These are phyloP conservation scores for Geranium brycei DNA, from an alignment of 345 rosid species.

Conservation along the genomic window DNA sequence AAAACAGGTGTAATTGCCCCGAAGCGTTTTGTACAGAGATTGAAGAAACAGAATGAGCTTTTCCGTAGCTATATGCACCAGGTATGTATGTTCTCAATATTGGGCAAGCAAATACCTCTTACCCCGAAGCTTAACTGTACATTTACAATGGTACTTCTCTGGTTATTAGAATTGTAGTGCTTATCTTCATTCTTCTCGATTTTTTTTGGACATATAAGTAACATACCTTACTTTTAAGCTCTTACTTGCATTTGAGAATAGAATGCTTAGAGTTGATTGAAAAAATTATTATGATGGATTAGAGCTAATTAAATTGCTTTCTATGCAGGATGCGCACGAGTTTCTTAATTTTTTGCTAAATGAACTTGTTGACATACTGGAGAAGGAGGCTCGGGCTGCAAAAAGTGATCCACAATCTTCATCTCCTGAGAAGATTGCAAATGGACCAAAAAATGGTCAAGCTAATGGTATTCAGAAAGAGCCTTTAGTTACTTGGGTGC, in stretches of 20 bases:
- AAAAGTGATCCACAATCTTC: conserved; percentile 68
- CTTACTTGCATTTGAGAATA: no score
- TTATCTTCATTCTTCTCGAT: no score
- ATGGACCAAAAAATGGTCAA: conserved; percentile 49
- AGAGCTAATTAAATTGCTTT: not conserved
- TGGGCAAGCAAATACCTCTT: no score
- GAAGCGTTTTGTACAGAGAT: conserved; percentile 89
- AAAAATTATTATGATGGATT: no score
- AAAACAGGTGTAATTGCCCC: conserved; percentile 99
- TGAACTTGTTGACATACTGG: conserved; percentile 95
- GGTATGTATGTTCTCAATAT: conserved; percentile 21
- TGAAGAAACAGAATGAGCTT: conserved; percentile 98
- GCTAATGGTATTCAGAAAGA: conserved; percentile 75
- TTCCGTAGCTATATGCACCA: conserved; percentile 99
- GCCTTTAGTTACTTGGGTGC: conserved; percentile 97
- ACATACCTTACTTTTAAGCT: no score
- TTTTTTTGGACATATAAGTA: no score
- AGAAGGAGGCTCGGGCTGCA: conserved; percentile 82
- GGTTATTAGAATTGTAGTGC: no score
- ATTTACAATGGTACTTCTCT: no score
- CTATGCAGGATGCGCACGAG: conserved; percentile 91
- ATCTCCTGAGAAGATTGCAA: conserved; percentile 62
- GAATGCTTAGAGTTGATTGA: no score
- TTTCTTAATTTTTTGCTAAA: conserved; percentile 92
- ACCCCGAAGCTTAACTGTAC: no score